Percentiles rank a stretch among this genome's conserved stretches.
Evolutionary conservation across 331 rosid species (phyloP).

Genomic region (Rhamnella rubrinervis): DNA sequence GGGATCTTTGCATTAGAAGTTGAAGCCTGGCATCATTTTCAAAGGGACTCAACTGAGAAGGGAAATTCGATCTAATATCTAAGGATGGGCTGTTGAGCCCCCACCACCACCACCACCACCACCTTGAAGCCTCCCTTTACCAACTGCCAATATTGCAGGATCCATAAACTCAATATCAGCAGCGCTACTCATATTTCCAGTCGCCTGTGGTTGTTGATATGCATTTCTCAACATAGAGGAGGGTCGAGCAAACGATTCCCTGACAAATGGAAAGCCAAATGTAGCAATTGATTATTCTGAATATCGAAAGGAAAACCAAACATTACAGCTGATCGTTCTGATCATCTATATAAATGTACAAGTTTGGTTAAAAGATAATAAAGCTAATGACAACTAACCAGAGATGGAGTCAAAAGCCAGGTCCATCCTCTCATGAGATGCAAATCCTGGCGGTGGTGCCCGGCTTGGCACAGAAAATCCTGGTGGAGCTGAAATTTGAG

Average conservation of each 20-base stretch:
- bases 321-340: background rate
- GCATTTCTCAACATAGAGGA: conserved; percentile 61
- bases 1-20: conserved; percentile 79
- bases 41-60: conserved; percentile 51
- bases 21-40: conserved; percentile 81
- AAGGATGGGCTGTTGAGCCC: conserved; percentile 45
- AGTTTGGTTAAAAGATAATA: background rate
- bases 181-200: conserved; percentile 49
- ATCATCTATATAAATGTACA: background rate
- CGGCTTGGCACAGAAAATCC: conserved; percentile 80
- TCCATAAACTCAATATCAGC: conserved; percentile 83
- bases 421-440: conserved; percentile 70
- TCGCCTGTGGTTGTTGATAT: conserved; percentile 56
- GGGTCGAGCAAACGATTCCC: conserved; percentile 60
- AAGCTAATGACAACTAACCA: conserved; percentile 47
- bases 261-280: conserved; percentile 17
- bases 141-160: conserved; percentile 93
- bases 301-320: too few species aligned
- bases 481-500: conserved; percentile 83
- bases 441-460: conserved; percentile 88
- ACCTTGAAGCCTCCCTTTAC: conserved; percentile 78
- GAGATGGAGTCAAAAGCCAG: conserved; percentile 58
- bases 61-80: conserved; percentile 61
- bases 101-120: background rate
- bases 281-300: too few species aligned